phyloP scores from a whole-genome alignment of 1,284 basidiomycete genomes.

The Fistulinella cinereoalba region DNA sequence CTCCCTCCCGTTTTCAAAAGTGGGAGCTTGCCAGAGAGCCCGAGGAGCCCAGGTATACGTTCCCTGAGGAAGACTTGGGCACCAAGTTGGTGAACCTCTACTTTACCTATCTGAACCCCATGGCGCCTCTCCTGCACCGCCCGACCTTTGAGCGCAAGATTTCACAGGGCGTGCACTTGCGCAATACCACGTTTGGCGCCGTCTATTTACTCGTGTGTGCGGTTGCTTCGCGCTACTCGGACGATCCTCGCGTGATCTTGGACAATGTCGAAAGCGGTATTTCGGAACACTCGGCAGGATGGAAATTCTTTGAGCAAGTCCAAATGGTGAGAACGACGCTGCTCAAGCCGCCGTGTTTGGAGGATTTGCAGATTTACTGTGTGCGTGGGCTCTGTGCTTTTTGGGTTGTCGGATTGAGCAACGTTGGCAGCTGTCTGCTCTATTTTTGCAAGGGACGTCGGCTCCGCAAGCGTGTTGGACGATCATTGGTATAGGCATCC shows the following conservation, averaged over 20 bases:
- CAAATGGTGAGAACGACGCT: slow-evolving; percentile 47
- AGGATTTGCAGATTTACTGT: slow-evolving; percentile 58
- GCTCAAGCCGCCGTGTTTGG: slow-evolving; percentile 50
- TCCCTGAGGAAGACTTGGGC: slow-evolving; percentile 65
- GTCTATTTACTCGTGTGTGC: slow-evolving; percentile 76
- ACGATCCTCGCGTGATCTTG: slow-evolving; percentile 58
- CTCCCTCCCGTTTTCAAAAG: slow-evolving; percentile 19
- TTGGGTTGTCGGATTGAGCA: not conserved
- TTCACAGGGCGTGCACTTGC: slow-evolving; percentile 54
- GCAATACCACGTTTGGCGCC: slow-evolving; percentile 61
- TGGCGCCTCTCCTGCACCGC: slow-evolving; percentile 75
- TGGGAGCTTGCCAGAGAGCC: slow-evolving; percentile 39
- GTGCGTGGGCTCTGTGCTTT: slow-evolving; percentile 30
- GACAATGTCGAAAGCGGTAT: slow-evolving; percentile 36
- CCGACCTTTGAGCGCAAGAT: slow-evolving; percentile 69
- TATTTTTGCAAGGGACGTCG: slow-evolving; percentile 57
- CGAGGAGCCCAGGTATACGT: slow-evolving; percentile 34
- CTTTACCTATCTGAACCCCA: slow-evolving; percentile 60
- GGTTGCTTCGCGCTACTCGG: slow-evolving; percentile 63
- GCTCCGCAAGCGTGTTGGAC: slow-evolving; percentile 73
- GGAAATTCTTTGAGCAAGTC: slow-evolving; percentile 73
- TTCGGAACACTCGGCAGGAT: slow-evolving; percentile 57
- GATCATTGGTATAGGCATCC: slow-evolving; percentile 65
- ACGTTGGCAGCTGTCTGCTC: slow-evolving; percentile 38
- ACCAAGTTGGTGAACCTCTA: slow-evolving; percentile 62